phyloP scores from a whole-genome alignment of 2,329 filamentous ascomycete species.

The Paraconiothyrium sp. region DNA sequence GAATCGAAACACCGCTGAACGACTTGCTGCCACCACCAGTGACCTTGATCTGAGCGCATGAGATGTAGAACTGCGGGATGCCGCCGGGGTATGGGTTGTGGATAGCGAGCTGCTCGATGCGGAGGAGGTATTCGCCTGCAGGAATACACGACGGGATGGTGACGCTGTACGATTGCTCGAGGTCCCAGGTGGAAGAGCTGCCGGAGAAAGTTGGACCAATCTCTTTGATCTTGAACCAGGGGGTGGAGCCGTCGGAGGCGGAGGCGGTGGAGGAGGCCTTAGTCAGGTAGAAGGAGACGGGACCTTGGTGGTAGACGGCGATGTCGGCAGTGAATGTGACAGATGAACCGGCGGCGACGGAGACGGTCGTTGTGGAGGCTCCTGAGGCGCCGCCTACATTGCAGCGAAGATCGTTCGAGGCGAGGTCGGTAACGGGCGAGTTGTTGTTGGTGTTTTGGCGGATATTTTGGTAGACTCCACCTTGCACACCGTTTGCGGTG shows the following conservation, averaged over 20 bases:
- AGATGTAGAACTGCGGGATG: constrained; percentile 45
- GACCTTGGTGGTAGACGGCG: constrained; percentile 53
- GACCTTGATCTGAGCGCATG: constrained; percentile 59
- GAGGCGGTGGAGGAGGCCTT: constrained; percentile 48
- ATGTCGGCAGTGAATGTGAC: constrained; percentile 49
- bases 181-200: constrained; percentile 45
- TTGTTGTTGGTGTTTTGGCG: constrained; percentile 50
- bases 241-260: constrained; percentile 47
- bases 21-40: constrained; percentile 47
- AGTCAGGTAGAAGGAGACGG: constrained; percentile 51
- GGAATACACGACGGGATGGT: constrained; percentile 54
- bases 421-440: constrained; percentile 47
- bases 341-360: constrained; percentile 47
- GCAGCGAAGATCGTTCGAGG: constrained; percentile 46
- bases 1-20: constrained; percentile 41
- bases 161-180: constrained; percentile 45
- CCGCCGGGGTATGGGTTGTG: constrained; percentile 50
- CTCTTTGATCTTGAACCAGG: constrained; percentile 54
- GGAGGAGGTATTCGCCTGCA: constrained; percentile 58
- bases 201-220: constrained; percentile 48
- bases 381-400: constrained; percentile 45
- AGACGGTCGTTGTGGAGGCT: constrained; percentile 43
- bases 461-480: constrained; percentile 48
- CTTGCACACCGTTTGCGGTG: constrained; percentile 47
- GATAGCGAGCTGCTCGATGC: constrained; percentile 60